Conservation (phyloP, 768 basidiomycete species). For the Collybia nuda region DNA sequence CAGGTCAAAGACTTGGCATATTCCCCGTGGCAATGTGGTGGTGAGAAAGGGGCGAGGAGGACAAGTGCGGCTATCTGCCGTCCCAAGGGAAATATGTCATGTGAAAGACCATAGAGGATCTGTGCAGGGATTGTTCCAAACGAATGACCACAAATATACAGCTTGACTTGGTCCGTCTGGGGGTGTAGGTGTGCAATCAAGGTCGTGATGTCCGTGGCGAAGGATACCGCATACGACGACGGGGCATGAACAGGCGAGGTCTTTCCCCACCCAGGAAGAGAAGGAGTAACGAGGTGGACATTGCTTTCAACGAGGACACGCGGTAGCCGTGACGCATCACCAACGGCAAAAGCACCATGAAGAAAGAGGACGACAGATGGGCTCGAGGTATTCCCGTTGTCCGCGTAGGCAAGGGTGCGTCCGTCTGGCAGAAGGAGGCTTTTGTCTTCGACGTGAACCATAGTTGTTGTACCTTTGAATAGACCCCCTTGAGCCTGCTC, state of each 20-base stretch:
- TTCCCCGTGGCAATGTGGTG: constrained; percentile 43
- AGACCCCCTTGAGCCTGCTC: background rate
- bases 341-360: constrained; percentile 56
- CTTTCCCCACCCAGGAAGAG: constrained; percentile 60
- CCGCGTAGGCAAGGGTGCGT: constrained; percentile 54
- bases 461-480: constrained; percentile 7
- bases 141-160: constrained; percentile 54
- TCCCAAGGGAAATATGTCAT: constrained; percentile 50
- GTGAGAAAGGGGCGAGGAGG: constrained; percentile 45
- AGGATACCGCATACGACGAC: constrained; percentile 35
- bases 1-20: constrained; percentile 48
- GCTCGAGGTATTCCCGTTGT: constrained; percentile 49
- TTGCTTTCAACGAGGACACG: constrained; percentile 34
- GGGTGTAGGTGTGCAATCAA: constrained; percentile 54
- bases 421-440: constrained; percentile 37
- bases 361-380: constrained; percentile 49
- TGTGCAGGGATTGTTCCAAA: constrained; percentile 56
- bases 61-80: constrained; percentile 45
- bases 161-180: constrained; percentile 32
- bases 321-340: constrained; percentile 34
- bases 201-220: constrained; percentile 43
- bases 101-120: constrained; percentile 53
- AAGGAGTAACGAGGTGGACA: constrained; percentile 48
- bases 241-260: constrained; percentile 39
- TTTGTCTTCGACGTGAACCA: constrained; percentile 36